These are phyloP conservation scores for Sugiyamaella paludigena DNA, from an alignment of 1,139 yeast species.

Conservation along the genomic window DNA sequence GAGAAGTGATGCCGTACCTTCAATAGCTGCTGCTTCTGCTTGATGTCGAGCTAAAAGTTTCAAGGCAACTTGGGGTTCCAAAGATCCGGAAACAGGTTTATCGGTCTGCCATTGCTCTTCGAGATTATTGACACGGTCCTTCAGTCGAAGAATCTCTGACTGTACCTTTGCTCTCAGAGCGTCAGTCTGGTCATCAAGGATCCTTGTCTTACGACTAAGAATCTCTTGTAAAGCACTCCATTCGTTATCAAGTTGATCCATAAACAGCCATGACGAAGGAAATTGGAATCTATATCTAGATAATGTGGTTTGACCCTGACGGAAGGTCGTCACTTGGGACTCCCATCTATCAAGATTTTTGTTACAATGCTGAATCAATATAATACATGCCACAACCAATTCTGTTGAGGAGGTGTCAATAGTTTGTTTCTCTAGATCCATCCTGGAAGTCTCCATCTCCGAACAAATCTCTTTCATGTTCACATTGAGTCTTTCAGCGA, in stretches of 20 bases:
- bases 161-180: conserved; percentile 45
- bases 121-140: conserved; percentile 36
- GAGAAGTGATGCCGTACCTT: conserved; percentile 35
- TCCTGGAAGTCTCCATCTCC: conserved; percentile 34
- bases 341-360: conserved; percentile 37
- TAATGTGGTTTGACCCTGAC: conserved; percentile 48
- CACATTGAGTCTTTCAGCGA: conserved; percentile 42
- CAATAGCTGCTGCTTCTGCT: conserved; percentile 29
- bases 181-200: conserved; percentile 47
- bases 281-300: conserved; percentile 48
- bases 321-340: conserved; percentile 30
- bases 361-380: conserved; percentile 36
- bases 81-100: conserved; percentile 49
- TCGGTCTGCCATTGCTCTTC: conserved; percentile 49
- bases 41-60: conserved; percentile 47
- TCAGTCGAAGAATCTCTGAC: conserved; percentile 44
- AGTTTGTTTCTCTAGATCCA: conserved; percentile 37
- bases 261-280: conserved; percentile 56
- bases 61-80: conserved; percentile 54
- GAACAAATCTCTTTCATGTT: conserved; percentile 34
- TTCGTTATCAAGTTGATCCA: conserved; percentile 62
- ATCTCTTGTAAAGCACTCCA: conserved; percentile 47
- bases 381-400: conserved; percentile 40
- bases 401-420: conserved; percentile 41
- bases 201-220: conserved; percentile 39